phyloP scores from a whole-genome alignment of 2,329 filamentous ascomycete genomes.

The Trichoderma polysporum region DNA sequence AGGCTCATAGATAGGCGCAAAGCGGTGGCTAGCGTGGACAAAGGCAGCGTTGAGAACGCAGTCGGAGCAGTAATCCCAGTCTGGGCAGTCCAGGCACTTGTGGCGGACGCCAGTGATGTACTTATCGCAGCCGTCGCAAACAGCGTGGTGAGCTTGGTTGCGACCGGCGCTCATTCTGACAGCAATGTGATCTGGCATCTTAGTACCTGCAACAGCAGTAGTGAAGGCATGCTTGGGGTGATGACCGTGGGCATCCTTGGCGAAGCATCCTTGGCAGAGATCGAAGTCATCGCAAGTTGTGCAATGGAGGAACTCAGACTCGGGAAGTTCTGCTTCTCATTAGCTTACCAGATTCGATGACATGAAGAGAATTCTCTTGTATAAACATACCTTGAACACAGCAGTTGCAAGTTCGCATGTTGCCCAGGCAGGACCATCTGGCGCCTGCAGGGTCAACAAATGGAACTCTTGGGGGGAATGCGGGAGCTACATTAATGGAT shows the following conservation, averaged over 20 bases:
- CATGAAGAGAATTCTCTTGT: not conserved
- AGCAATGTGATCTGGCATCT: slow-evolving; percentile 60
- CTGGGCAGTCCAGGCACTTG: slow-evolving; percentile 95
- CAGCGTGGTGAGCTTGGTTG: slow-evolving; percentile 77
- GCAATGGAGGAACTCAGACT: slow-evolving; percentile 83
- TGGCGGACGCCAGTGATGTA: slow-evolving; percentile 85
- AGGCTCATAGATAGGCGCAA: slow-evolving; percentile 81
- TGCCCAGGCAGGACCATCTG: slow-evolving; percentile 27
- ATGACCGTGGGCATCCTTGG: slow-evolving; percentile 77
- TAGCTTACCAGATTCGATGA: slow-evolving; percentile 33
- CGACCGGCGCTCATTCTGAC: slow-evolving; percentile 76
- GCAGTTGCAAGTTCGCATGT: slow-evolving; percentile 67
- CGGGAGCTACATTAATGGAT: not conserved
- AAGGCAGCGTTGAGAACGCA: slow-evolving; percentile 68
- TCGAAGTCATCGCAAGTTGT: slow-evolving; percentile 84
- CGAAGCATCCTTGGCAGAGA: slow-evolving; percentile 81
- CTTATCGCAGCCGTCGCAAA: slow-evolving; percentile 91
- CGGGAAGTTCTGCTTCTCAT: slow-evolving; percentile 59
- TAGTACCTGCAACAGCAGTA: slow-evolving; percentile 62
- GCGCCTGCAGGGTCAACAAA: slow-evolving; percentile 25
- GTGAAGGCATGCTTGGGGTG: slow-evolving; percentile 83
- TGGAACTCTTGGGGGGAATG: slow-evolving; percentile 23
- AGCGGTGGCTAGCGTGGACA: slow-evolving; percentile 81
- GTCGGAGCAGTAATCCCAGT: slow-evolving; percentile 89
- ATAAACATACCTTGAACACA: slow-evolving; percentile 48